Base-by-base conservation (phyloP, 2,329 filamentous ascomycete species). In the Fusarium mundagurra region DNA sequence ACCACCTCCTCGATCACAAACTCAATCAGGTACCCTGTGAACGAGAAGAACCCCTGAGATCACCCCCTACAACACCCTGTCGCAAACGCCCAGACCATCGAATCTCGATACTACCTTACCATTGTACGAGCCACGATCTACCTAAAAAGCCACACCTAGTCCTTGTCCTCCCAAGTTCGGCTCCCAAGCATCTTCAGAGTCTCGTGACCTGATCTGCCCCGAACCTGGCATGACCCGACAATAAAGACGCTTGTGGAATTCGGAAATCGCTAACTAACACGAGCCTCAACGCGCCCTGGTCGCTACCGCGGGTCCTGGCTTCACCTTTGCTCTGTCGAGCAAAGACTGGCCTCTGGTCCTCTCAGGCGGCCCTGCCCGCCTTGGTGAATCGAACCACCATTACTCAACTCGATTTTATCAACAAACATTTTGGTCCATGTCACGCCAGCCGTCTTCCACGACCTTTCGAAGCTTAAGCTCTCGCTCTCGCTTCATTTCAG, bases 361-460 rank as follows among this genome's bases (percentile, higher is more conserved):
- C 61, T 63, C 41, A 59, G 72, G 71, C 70, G 72, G 69, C 60
- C 57, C 62, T 60, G 72, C 62, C 74, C 68, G 74, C 69, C 54
- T 62, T 67, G 51, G 48, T 58, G 61, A 68, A 77, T 76, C 73
- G 68, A 69, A 75, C 75, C 75, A 76, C 67, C 50, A 61, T 57
- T 58, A 60, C 53, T 61, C 57, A 39, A n/a, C 41, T 66, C 58
- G 38, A 47, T 36, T 55, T 58, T 63, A 64, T 73, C 53, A 67
- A 54, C 64, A 72, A 51, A 67, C 43, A 51, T 67, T 69, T 57
- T 67, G 29, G 71, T 59, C 69, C 75, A 77, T 78, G 72, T 78
- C 72, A 75, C 76, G 73, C 68, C 75, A 74, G 61, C 50, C 59
- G 58, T 66, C 51, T 57, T 69, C 54, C 44, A 44, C 61, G 61